These are phyloP conservation scores for Colletotrichum lupini DNA, from an alignment of 2,329 filamentous ascomycete species.

Conservation along the genomic window DNA sequence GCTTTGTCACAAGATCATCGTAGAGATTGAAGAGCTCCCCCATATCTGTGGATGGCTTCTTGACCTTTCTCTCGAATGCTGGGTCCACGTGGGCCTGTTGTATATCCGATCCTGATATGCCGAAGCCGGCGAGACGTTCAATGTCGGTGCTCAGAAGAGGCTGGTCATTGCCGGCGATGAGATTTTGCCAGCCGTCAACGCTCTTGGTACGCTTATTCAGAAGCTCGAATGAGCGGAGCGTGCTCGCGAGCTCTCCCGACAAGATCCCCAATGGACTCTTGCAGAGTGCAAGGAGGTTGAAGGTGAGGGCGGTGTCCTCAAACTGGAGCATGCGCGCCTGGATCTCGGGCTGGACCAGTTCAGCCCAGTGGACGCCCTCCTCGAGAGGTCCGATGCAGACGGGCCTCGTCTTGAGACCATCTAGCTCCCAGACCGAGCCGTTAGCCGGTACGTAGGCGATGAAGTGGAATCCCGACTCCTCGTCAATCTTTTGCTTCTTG, in stretches of 20 bases:
- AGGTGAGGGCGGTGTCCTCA: conserved; percentile 74
- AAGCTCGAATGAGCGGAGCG: conserved; percentile 51
- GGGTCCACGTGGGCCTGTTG: conserved; percentile 34
- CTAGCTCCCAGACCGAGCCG: conserved; percentile 87
- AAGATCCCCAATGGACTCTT: conserved; percentile 69
- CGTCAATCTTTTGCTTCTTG: conserved; percentile 54
- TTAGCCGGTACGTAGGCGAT: conserved; percentile 85
- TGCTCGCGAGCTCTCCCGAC: conserved; percentile 56
- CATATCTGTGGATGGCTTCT: conserved; percentile 11
- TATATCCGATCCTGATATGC: conserved; percentile 42
- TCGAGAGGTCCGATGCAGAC: conserved; percentile 64
- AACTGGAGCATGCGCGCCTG: conserved; percentile 74
- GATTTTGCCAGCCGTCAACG: conserved; percentile 15
- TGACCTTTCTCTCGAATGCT: conserved; percentile 17
- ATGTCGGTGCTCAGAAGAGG: conserved; percentile 39
- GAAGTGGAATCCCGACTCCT: conserved; percentile 83
- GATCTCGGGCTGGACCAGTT: conserved; percentile 72
- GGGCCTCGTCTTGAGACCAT: conserved; percentile 82
- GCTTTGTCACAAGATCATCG: conserved; percentile 51
- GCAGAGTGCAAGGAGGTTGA: conserved; percentile 81
- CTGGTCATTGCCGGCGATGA: conserved; percentile 23
- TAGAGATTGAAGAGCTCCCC: conserved; percentile 49
- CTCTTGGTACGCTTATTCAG: conserved; percentile 52
- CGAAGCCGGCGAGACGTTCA: conserved; percentile 44
- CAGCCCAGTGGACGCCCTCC: conserved; percentile 70